Evolutionary conservation across 169 alveolate species (phyloP).

Genomic region (Cryptosporidium xiaoi): DNA sequence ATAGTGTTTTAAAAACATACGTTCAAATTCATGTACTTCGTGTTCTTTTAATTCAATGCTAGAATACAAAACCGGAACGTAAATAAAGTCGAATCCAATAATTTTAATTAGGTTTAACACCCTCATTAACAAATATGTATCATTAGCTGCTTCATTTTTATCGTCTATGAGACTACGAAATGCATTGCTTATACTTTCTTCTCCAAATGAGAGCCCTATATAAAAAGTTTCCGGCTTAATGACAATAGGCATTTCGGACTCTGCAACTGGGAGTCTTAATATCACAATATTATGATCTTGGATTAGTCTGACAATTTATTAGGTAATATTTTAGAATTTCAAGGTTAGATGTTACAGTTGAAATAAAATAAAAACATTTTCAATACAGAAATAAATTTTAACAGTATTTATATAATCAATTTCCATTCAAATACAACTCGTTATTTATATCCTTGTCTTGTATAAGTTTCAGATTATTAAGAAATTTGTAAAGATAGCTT

Average conservation of each 20-base stretch:
- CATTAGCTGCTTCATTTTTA: neutral
- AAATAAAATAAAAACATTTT: too few species aligned
- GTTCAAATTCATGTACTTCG: neutral
- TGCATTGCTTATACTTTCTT: neutral
- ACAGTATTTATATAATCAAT: too few species aligned
- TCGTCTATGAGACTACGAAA: neutral
- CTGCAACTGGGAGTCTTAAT: too few species aligned
- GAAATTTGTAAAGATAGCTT: too few species aligned
- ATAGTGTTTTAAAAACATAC: constrained; percentile 1
- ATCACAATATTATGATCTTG: too few species aligned
- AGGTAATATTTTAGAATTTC: too few species aligned
- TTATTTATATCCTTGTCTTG: too few species aligned
- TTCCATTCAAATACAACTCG: too few species aligned
- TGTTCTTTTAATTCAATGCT: neutral
- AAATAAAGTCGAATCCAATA: constrained; percentile 58
- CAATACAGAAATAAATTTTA: too few species aligned
- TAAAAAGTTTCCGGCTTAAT: constrained; percentile 30
- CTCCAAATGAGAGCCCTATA: constrained; percentile 27
- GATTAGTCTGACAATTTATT: too few species aligned
- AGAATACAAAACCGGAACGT: constrained; percentile 19
- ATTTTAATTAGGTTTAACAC: neutral
- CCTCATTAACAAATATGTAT: constrained; percentile 10
- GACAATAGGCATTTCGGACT: constrained; percentile 29
- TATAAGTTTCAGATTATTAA: too few species aligned
- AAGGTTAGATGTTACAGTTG: too few species aligned